These are phyloP conservation scores for Claviceps purpurea DNA, from an alignment of 2,329 filamentous ascomycete species.

Conservation along the genomic window DNA sequence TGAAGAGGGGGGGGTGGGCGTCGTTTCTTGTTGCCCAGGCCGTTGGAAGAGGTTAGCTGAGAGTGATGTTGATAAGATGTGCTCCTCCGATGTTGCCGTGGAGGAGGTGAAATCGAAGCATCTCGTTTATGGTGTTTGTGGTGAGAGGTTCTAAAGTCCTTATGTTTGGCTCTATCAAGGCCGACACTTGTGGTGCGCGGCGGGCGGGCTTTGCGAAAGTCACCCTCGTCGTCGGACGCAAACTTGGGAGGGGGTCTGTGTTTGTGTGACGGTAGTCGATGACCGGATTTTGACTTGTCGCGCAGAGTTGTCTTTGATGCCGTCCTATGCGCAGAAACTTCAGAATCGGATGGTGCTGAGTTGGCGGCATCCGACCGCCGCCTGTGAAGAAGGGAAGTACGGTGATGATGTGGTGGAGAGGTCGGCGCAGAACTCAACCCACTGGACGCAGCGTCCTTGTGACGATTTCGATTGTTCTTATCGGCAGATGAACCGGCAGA, in stretches of 20 bases:
- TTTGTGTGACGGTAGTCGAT: conserved; percentile 35
- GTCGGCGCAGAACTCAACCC: conserved; percentile 45
- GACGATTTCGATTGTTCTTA: conserved; percentile 25
- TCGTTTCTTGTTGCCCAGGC: conserved; percentile 46
- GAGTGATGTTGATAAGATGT: conserved; percentile 49
- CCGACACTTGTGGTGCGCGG: conserved; percentile 35
- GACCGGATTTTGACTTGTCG: conserved; percentile 33
- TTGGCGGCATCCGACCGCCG: conserved; percentile 26
- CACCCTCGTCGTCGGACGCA: conserved; percentile 45
- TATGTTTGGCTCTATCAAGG: conserved; percentile 21
- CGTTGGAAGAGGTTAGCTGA: conserved; percentile 34
- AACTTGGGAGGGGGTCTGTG: conserved; percentile 37
- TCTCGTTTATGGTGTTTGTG: conserved; percentile 20
- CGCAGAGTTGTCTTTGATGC: conserved; percentile 31
- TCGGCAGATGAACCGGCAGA: conserved; percentile 19
- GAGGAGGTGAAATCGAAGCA: conserved; percentile 47
- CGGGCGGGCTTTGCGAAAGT: conserved; percentile 39
- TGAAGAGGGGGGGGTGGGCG: conserved; percentile 47
- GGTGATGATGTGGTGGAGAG: conserved; percentile 32
- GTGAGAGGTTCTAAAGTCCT: conserved; percentile 20
- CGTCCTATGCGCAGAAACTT: conserved; percentile 29
- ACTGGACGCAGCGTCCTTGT: conserved; percentile 37
- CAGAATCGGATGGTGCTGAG: conserved; percentile 37
- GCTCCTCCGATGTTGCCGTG: conserved; percentile 47
- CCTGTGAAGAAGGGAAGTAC: conserved; percentile 19